These are phyloP conservation scores for Paracoccidioides lutzii DNA, from an alignment of 2,329 filamentous ascomycete genomes.

Conservation along the genomic window DNA sequence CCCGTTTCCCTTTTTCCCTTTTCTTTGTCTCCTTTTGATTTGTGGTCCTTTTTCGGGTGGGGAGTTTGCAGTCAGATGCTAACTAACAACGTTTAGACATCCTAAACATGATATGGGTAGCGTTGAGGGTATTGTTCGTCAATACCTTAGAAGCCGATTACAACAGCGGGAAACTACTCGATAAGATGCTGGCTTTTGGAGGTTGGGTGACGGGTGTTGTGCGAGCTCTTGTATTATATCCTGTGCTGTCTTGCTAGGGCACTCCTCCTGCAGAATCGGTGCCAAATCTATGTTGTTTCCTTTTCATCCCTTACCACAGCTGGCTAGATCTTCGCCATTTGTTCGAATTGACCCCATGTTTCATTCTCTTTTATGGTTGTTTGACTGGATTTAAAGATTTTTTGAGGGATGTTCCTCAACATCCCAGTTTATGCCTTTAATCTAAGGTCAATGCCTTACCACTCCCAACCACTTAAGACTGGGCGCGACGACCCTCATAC, in stretches of 20 bases:
- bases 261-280: background rate
- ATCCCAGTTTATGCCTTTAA: background rate
- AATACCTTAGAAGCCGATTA: slow-evolving; percentile 39
- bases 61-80: background rate
- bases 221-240: background rate
- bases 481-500: background rate
- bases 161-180: background rate
- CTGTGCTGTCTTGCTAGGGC: background rate
- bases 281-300: background rate
- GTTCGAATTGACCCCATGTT: background rate
- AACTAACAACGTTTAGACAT: slow-evolving; percentile 33
- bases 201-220: background rate
- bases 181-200: background rate
- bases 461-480: background rate
- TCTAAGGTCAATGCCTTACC: background rate
- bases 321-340: background rate
- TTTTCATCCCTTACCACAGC: background rate
- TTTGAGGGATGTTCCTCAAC: background rate
- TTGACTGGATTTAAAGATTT: background rate
- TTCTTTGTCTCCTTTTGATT: background rate
- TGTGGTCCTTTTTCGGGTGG: background rate
- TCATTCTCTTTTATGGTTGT: background rate
- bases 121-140: slow-evolving; percentile 64
- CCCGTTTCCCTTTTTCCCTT: background rate
- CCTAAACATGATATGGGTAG: slow-evolving; percentile 77